phyloP scores from a whole-genome alignment of 2,329 filamentous ascomycete genomes.

The Fusarium fujikuroi region DNA sequence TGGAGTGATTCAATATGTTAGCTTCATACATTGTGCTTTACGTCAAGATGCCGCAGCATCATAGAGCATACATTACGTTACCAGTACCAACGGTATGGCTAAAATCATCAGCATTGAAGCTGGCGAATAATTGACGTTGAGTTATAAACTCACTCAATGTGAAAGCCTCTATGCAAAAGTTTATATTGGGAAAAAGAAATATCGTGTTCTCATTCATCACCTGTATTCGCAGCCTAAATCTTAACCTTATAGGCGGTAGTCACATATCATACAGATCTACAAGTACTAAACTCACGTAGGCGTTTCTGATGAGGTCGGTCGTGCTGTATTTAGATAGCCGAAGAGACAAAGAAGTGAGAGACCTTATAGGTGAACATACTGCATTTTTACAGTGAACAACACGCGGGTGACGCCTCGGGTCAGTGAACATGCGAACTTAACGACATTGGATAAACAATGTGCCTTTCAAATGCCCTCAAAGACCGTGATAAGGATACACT shows the following conservation, averaged over 20 bases:
- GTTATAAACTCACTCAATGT: neutral
- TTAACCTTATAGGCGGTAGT: accelerated
- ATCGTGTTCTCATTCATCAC: neutral
- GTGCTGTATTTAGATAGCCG: too few relatives aligned
- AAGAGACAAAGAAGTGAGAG: too few relatives aligned
- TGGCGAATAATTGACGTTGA: too few relatives aligned
- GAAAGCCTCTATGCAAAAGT: neutral
- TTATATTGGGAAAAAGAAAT: neutral
- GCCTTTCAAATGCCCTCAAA: neutral
- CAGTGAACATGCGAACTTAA: neutral
- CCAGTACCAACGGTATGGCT: too few relatives aligned
- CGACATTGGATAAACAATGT: neutral
- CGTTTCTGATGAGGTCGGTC: too few relatives aligned
- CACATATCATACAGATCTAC: too few relatives aligned
- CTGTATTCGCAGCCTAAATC: neutral
- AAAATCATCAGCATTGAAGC: too few relatives aligned
- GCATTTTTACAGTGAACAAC: neutral
- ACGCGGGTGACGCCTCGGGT: accelerated
- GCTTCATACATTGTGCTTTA: accelerated
- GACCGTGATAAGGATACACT: neutral
- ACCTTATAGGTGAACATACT: too few relatives aligned
- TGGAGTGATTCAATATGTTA: neutral
- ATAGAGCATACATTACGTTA: accelerated
- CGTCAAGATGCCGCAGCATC: accelerated
- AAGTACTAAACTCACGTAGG: too few relatives aligned